phyloP scores from a whole-genome alignment of 257 asterid species.

The Solanum tarapatanum region DNA sequence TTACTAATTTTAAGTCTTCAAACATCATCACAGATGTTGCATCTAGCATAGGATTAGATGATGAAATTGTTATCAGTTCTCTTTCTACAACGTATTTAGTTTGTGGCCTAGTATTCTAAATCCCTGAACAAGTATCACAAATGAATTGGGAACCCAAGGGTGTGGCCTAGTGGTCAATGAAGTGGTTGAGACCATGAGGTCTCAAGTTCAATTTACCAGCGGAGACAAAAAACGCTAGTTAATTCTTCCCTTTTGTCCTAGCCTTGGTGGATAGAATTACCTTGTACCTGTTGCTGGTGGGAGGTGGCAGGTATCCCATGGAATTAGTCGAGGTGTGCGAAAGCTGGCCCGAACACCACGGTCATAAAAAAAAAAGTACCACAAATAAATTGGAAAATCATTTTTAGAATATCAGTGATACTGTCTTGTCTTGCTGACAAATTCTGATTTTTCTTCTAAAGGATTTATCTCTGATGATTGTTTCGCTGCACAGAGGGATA shows the following conservation, averaged over 20 bases:
- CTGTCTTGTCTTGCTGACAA: neutral
- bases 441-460: neutral
- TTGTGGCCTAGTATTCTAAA: neutral
- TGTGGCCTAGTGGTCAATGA: neutral
- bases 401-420: neutral
- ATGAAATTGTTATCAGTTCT: neutral
- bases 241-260: neutral
- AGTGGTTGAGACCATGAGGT: neutral
- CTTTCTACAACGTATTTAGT: neutral
- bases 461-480: neutral
- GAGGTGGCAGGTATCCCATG: neutral
- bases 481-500: slow-evolving; percentile 45
- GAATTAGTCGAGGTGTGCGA: neutral
- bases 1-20: neutral
- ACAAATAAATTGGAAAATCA: neutral
- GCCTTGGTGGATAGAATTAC: neutral
- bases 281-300: neutral
- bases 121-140: neutral
- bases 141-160: neutral
- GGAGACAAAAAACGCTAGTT: neutral
- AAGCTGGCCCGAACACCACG: neutral
- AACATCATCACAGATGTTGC: neutral
- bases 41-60: neutral
- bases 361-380: neutral
- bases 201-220: neutral